Conservation (phyloP, 78 protist species). For the Acrasis kona region DNA sequence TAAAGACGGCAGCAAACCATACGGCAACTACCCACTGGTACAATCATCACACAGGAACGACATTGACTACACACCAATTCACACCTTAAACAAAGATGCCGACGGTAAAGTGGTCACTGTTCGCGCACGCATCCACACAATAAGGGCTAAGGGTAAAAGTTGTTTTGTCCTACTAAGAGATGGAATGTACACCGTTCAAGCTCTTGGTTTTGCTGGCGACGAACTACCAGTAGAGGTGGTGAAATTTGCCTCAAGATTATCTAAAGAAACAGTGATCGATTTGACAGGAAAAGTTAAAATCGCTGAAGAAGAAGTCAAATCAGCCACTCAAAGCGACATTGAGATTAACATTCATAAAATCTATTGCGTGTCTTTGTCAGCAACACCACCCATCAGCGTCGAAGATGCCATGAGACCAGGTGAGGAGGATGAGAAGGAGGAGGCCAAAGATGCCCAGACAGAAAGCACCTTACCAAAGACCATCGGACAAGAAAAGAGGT, state of each 20-base stretch:
- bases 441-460: neutral
- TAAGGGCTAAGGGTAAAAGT: constrained; percentile 25
- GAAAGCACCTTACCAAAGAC: constrained; percentile 10
- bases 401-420: constrained; percentile 60
- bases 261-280: constrained; percentile 82
- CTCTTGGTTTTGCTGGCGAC: constrained; percentile 28
- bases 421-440: constrained; percentile 12
- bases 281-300: constrained; percentile 52
- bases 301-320: constrained; percentile 33
- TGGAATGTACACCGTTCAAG: constrained; percentile 59
- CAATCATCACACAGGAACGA: neutral
- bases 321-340: constrained; percentile 56
- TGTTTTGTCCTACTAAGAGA: constrained; percentile 75
- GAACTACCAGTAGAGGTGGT: neutral
- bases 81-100: neutral
- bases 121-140: constrained; percentile 38
- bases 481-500: constrained; percentile 59
- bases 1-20: neutral
- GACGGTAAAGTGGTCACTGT: constrained; percentile 25
- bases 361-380: constrained; percentile 17
- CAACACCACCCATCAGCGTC: constrained; percentile 56
- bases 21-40: constrained; percentile 11
- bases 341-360: constrained; percentile 61
- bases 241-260: constrained; percentile 16
- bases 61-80: neutral